A percentile compares a stretch with the other conserved stretches of the same genome.
Conservation (phyloP, 2,329 filamentous ascomycete species). For the Aureobasidium mangrovei region DNA sequence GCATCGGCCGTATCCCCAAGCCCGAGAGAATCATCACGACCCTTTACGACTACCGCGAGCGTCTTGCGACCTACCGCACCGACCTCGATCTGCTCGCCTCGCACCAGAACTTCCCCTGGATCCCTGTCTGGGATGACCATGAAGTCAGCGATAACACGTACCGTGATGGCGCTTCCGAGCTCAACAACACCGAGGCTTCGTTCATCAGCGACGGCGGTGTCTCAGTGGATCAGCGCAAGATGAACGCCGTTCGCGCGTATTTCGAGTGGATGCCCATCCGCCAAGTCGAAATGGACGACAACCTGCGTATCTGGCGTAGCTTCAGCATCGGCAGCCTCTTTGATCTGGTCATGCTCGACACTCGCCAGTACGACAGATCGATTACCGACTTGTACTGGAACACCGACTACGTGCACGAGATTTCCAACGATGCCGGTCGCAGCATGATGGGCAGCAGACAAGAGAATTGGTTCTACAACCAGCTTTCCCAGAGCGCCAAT, state of each 20-base stretch:
- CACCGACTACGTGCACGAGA: conserved; percentile 49
- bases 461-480: conserved; percentile 64
- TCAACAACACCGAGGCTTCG: conserved; percentile 59
- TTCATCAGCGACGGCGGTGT: conserved; percentile 50
- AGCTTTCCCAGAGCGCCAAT: conserved; percentile 35
- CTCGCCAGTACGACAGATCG: conserved; percentile 58
- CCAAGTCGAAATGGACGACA: conserved; percentile 60
- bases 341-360: conserved; percentile 61
- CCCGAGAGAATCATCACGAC: conserved; percentile 46
- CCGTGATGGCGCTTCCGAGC: conserved; percentile 49
- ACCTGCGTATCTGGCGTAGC: conserved; percentile 57
- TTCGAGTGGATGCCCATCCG: conserved; percentile 57
- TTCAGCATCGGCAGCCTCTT: conserved; percentile 57
- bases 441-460: conserved; percentile 63
- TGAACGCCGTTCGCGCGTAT: conserved; percentile 63
- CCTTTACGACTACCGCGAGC: conserved; percentile 51
- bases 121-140: conserved; percentile 57
- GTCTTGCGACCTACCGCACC: conserved; percentile 51
- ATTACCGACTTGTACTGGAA: conserved; percentile 54
- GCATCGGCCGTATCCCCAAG: conserved; percentile 41
- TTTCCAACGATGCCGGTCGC: conserved; percentile 58
- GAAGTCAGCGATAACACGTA: conserved; percentile 59
- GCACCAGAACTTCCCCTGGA: conserved; percentile 53
- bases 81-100: conserved; percentile 50
- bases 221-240: conserved; percentile 64